Evolutionary conservation across 2,329 filamentous ascomycete genomes (phyloP), one percentile per base, ranked within the genome.

Genomic region (Verticillium nonalfalfae): DNA sequence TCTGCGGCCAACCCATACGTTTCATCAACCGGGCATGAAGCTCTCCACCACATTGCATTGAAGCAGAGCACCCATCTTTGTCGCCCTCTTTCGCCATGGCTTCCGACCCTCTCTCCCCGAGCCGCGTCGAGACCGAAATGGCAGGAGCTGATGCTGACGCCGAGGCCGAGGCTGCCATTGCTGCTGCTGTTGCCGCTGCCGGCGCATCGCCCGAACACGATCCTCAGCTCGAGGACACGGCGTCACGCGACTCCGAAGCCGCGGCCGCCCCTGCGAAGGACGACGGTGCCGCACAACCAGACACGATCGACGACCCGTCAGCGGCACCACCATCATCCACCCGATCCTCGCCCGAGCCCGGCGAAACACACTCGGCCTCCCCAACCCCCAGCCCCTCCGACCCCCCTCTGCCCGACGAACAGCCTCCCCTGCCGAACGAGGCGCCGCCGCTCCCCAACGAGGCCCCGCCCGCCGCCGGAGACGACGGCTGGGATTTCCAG

Each of bases 401-500:
- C 33, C 75, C 76, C 38, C 74, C 75, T 14, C 69, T 78, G 7
- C 76, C 76, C 6, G 68, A 71, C 39, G 76, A 77, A 57, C 68
- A 71, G 26, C 71, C 72, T 1, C 75, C 76, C 33, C 64, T 75
- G 26, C 73, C 73, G 39, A 69, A 68, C 34, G 74, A 75, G 60
- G 64, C 67, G 3, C 78, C 79, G 3, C 78, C 78, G 0, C 68
- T 81, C 7, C 79, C 79, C 2, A 68, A 71, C 56, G 79, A 81
- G 62, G 74, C 76, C 14, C 68, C 72, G 58, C 76, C 81, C 69
- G 18, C 45, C 59, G 81, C 88, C 62, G 85, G 89, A 72, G 84
- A 88, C 63, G 86, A 89, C 68, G 93, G 93, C 62, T 97, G 93
- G 93, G 87, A 90, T 62, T 87, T 86, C 39, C 81, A 90, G 62